A percentile compares a stretch with the other conserved stretches of the same genome.
These are phyloP conservation scores for Polyrhizophydium stewartii DNA, from an alignment of 371 early-diverging fungal genomes.

Conservation along the genomic window DNA sequence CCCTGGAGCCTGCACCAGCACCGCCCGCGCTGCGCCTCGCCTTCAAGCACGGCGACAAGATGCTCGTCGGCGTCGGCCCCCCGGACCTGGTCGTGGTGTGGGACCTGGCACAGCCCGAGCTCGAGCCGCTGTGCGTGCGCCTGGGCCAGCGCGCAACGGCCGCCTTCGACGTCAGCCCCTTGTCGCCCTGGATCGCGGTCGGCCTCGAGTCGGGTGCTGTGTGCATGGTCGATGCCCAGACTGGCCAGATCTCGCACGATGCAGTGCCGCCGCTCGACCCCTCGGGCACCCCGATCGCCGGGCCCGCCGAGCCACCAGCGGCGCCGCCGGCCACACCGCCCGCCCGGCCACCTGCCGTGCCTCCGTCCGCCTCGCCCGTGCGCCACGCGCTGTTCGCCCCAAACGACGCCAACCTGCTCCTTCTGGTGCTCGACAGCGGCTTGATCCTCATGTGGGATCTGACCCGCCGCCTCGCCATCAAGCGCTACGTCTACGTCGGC, in stretches of 20 bases:
- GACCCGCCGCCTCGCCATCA: not conserved
- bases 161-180: not conserved
- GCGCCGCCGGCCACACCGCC: no score
- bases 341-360: no score
- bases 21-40: not conserved
- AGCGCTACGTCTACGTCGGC: not conserved
- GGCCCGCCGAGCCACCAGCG: no score
- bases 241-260: conserved; percentile 5
- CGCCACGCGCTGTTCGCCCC: not conserved
- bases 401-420: conserved; percentile 6
- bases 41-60: conserved; percentile 15
- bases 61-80: conserved; percentile 1
- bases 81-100: conserved; percentile 5
- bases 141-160: not conserved
- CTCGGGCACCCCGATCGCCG: no score
- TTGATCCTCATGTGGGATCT: conserved; percentile 14
- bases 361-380: no score
- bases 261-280: not conserved
- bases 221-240: not conserved
- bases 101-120: conserved; percentile 5
- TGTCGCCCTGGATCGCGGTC: conserved; percentile 3
- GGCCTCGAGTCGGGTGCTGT: conserved; percentile 5
- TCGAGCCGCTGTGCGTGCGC: no score
- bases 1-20: no score
- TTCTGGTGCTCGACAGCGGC: conserved; percentile 8